phyloP scores from a whole-genome alignment of 306 rosid genomes.

The Vigna hirtella region DNA sequence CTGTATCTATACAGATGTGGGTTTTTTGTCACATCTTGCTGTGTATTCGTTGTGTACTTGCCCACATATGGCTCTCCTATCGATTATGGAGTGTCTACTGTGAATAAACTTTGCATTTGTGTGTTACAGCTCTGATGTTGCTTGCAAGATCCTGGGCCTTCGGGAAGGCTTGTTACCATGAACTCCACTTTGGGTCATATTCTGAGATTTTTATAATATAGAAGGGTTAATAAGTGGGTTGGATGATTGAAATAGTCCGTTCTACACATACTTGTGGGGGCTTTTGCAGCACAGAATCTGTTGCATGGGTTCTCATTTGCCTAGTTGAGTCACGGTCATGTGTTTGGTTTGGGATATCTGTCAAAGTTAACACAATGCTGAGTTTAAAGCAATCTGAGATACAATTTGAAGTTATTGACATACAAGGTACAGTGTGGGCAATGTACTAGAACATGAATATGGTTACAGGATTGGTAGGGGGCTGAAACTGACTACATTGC shows the following conservation, averaged over 20 bases:
- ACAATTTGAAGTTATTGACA: constrained; percentile 35
- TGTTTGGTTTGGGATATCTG: constrained; percentile 50
- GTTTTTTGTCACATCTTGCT: constrained; percentile 41
- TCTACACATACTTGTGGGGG: constrained; percentile 53
- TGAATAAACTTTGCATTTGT: constrained; percentile 83
- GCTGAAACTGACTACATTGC: constrained; percentile 34
- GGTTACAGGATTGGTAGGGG: constrained; percentile 43
- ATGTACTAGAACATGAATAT: constrained; percentile 25
- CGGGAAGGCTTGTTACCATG: constrained; percentile 84
- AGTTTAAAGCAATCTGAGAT: constrained; percentile 45
- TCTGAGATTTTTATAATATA: constrained; percentile 53
- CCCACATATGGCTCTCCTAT: constrained; percentile 63
- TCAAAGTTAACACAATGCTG: constrained; percentile 48
- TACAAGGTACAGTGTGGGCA: constrained; percentile 21
- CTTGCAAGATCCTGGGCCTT: constrained; percentile 71
- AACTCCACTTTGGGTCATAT: constrained; percentile 74
- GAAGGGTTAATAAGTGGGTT: constrained; percentile 57
- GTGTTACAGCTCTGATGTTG: constrained; percentile 89
- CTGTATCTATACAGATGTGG: constrained; percentile 27
- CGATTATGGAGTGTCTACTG: constrained; percentile 60
- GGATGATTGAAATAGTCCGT: constrained; percentile 56
- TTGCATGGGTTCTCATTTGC: constrained; percentile 55
- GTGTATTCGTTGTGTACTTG: constrained; percentile 48
- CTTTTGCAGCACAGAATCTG: constrained; percentile 52
- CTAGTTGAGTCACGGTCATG: constrained; percentile 47